Conservation (phyloP, 495 filamentous ascomycete genomes). For the Hypomontagnella monticulosa region DNA sequence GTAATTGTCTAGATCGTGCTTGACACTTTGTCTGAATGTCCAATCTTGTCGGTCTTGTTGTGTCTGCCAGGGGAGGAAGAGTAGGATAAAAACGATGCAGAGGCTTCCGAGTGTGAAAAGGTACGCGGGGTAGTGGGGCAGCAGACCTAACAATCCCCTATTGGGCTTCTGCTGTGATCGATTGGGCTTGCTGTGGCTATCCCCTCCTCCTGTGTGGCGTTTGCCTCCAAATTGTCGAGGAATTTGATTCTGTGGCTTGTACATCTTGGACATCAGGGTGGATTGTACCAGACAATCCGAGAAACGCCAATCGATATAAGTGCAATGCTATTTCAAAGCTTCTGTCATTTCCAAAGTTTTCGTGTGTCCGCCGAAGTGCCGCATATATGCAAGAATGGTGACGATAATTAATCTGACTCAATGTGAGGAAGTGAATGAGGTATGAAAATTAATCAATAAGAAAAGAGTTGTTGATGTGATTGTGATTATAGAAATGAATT, state of each 20-base stretch:
- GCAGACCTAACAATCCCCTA: slow-evolving; percentile 17
- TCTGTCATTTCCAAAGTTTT: background rate
- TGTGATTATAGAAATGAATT: too few species aligned
- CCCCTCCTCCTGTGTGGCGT: slow-evolving; percentile 9
- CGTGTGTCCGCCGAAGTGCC: too few species aligned
- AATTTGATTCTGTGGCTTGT: slow-evolving; percentile 23
- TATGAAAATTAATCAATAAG: too few species aligned
- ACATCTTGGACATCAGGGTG: slow-evolving; percentile 20
- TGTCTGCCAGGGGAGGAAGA: slow-evolving; percentile 45
- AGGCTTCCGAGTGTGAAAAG: slow-evolving; percentile 41
- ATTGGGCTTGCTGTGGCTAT: slow-evolving; percentile 37
- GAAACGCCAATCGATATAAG: background rate
- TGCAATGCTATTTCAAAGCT: background rate
- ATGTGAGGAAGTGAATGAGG: too few species aligned
- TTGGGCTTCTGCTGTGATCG: slow-evolving; percentile 28
- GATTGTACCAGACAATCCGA: background rate
- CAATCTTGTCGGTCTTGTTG: slow-evolving; percentile 39
- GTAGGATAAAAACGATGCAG: slow-evolving; percentile 43
- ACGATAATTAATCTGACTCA: too few species aligned
- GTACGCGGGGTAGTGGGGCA: slow-evolving; percentile 47
- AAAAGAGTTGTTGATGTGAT: too few species aligned
- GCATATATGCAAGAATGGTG: too few species aligned
- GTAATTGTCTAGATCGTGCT: slow-evolving; percentile 40
- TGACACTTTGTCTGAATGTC: slow-evolving; percentile 42
- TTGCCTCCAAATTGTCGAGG: slow-evolving; percentile 19